phyloP scores from a whole-genome alignment of 257 asterid genomes.

The Rehmannia glutinosa region DNA sequence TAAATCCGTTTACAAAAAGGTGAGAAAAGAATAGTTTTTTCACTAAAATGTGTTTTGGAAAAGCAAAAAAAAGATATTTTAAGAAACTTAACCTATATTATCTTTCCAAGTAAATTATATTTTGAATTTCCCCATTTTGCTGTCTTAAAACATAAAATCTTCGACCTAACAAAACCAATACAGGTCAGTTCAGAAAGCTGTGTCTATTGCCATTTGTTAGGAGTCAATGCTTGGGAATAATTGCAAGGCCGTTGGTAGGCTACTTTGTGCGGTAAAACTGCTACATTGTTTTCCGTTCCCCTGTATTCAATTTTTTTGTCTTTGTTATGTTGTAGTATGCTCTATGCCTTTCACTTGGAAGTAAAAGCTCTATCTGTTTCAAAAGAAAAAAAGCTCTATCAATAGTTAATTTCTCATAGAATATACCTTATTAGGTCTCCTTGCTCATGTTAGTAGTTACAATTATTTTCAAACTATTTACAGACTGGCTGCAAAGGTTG shows the following conservation, averaged over 20 bases:
- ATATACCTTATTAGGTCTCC: neutral
- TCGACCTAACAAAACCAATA: neutral
- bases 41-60: too few relatives aligned
- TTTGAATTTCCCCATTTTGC: neutral
- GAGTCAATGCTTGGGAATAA: neutral
- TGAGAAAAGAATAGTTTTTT: too few relatives aligned
- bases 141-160: neutral
- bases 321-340: conserved; percentile 1
- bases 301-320: neutral
- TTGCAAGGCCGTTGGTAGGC: neutral
- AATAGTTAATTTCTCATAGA: neutral
- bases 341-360: neutral
- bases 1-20: too few relatives aligned
- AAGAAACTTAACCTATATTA: too few relatives aligned
- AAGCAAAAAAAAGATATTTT: too few relatives aligned
- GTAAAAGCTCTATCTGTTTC: neutral
- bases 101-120: too few relatives aligned
- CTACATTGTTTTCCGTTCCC: neutral
- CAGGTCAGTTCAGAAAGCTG: neutral
- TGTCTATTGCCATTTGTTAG: neutral
- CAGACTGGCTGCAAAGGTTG: neutral
- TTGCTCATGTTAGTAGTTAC: neutral
- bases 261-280: neutral
- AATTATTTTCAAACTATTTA: neutral
- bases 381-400: neutral